Conservation (phyloP, 495 filamentous ascomycete genomes). For the Neurospora sp. region DNA sequence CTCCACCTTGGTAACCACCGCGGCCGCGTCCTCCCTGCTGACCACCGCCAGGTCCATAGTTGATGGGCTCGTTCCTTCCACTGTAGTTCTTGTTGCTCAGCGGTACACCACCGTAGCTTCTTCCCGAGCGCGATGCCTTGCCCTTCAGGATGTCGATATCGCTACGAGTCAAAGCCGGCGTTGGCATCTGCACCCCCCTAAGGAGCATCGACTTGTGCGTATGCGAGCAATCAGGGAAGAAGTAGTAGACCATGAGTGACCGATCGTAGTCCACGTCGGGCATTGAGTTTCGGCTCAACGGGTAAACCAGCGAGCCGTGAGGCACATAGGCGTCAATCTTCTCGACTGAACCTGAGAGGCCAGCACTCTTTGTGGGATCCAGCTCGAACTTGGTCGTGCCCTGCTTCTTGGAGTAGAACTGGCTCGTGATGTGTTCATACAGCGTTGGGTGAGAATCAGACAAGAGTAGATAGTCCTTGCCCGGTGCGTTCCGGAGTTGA, state of each 20-base stretch:
- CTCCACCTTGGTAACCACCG: background rate
- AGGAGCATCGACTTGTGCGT: constrained; percentile 92
- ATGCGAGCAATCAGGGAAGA: constrained; percentile 59
- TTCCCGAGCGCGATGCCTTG: constrained; percentile 49
- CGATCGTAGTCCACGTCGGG: constrained; percentile 73
- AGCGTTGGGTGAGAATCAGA: constrained; percentile 64
- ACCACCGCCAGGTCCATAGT: constrained; percentile 26
- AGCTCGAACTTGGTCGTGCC: constrained; percentile 54
- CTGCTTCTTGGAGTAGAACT: constrained; percentile 87
- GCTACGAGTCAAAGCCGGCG: constrained; percentile 55
- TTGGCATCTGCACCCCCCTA: constrained; percentile 62
- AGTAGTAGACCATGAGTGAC: constrained; percentile 77
- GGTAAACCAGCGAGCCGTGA: constrained; percentile 47
- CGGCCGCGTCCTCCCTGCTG: constrained; percentile 15
- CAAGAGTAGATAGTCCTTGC: constrained; percentile 72
- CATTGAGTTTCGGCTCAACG: constrained; percentile 55
- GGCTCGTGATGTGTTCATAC: constrained; percentile 67
- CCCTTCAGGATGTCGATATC: constrained; percentile 63
- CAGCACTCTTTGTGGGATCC: constrained; percentile 61
- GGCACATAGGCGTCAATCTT: constrained; percentile 76
- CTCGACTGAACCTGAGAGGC: constrained; percentile 68
- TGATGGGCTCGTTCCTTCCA: constrained; percentile 26
- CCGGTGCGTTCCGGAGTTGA: constrained; percentile 63
- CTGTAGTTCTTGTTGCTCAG: constrained; percentile 21
- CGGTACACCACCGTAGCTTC: constrained; percentile 35